These are phyloP conservation scores for Mycena citricolor DNA, from an alignment of 1,284 basidiomycete species.

Conservation along the genomic window DNA sequence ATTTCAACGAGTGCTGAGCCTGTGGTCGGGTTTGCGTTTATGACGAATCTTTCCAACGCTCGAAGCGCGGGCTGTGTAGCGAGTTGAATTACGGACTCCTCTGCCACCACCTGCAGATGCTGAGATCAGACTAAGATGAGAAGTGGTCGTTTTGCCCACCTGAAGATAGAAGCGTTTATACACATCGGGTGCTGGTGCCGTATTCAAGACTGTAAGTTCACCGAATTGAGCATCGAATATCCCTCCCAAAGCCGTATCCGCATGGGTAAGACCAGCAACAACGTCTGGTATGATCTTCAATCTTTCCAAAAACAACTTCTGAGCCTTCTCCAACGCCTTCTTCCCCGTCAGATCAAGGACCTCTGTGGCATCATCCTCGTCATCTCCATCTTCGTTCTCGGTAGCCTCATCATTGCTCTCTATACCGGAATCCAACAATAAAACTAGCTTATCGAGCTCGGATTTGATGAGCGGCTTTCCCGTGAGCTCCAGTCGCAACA, in stretches of 20 bases:
- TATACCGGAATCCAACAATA: background rate
- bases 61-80: background rate
- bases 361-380: background rate
- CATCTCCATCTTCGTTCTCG: background rate
- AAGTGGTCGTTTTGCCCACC: background rate
- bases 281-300: background rate
- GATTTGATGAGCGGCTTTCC: constrained; percentile 3
- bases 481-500: constrained; percentile 5
- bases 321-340: background rate
- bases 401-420: background rate
- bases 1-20: constrained; percentile 2
- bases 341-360: background rate
- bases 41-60: background rate
- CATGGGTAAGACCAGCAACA: background rate
- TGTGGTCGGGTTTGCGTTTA: background rate
- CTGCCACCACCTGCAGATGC: constrained; percentile 2
- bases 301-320: background rate
- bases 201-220: background rate
- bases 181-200: background rate
- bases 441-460: background rate
- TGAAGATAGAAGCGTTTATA: constrained; percentile 7
- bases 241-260: background rate
- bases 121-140: background rate
- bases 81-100: constrained; percentile 12
- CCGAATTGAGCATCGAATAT: constrained; percentile 1